Percentiles rank a stretch among this genome's conserved stretches.
Evolutionary conservation across 768 basidiomycete genomes (phyloP).

Genomic region (Naganishia antarctica): DNA sequence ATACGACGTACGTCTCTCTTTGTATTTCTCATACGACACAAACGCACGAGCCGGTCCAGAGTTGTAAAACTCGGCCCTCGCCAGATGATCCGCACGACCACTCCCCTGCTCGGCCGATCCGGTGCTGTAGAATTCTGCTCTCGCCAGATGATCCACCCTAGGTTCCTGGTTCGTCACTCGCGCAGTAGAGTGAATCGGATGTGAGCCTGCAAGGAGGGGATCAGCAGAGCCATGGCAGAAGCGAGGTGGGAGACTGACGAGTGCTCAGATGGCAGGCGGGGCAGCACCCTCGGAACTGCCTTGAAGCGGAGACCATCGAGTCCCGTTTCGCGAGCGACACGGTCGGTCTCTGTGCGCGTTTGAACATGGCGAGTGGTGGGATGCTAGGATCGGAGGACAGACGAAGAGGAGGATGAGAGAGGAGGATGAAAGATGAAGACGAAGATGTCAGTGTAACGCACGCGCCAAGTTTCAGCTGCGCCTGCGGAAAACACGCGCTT

Average conservation of each 20-base stretch:
- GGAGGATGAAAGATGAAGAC: background rate
- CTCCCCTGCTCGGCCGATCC: conserved; percentile 1
- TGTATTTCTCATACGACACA: conserved; percentile 10
- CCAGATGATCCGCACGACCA: background rate
- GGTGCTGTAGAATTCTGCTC: too few relatives aligned
- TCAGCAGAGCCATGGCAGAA: background rate
- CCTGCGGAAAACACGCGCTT: too few relatives aligned
- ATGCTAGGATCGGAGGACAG: too few relatives aligned
- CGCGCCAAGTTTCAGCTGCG: too few relatives aligned
- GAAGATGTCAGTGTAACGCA: too few relatives aligned
- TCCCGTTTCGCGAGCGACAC: background rate
- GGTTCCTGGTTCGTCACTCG: background rate
- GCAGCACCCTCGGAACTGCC: conserved; percentile 21
- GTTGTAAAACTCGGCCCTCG: too few relatives aligned
- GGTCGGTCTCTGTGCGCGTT: background rate
- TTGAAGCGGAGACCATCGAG: background rate
- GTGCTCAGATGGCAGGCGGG: conserved; percentile 24
- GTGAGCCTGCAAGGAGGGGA: conserved; percentile 3
- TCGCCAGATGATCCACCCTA: background rate
- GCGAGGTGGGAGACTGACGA: conserved; percentile 5
- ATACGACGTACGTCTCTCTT: background rate
- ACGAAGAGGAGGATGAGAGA: background rate
- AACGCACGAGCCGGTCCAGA: too few relatives aligned
- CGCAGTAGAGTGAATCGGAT: conserved; percentile 28
- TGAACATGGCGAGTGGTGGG: conserved; percentile 16